These are phyloP conservation scores for Triadica sebifera DNA, from an alignment of 345 rosid genomes.

Conservation along the genomic window DNA sequence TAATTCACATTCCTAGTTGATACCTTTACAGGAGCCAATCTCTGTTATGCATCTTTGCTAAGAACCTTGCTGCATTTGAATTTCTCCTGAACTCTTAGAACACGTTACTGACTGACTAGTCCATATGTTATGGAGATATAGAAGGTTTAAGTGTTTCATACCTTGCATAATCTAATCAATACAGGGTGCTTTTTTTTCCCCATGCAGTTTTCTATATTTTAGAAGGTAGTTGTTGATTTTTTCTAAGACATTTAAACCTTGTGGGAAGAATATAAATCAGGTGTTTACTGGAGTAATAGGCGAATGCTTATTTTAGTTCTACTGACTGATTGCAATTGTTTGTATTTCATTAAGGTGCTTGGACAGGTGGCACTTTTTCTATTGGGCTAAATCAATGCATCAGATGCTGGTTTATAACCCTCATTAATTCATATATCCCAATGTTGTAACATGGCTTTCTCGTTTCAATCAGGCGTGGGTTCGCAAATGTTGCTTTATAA, in stretches of 20 bases:
- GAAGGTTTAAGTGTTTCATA: no score
- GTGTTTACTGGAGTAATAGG: background rate
- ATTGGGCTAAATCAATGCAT: constrained; percentile 98
- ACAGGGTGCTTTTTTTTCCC: no score
- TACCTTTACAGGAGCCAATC: background rate
- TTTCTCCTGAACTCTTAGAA: background rate
- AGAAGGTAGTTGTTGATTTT: background rate
- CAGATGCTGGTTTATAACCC: constrained; percentile 53
- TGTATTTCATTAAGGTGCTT: constrained; percentile 55
- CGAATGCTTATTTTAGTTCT: background rate
- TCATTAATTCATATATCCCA: background rate
- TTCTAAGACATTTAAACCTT: background rate
- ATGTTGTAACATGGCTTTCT: background rate
- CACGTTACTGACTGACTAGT: background rate
- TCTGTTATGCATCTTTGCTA: background rate
- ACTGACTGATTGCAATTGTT: constrained; percentile 16
- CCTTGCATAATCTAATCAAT: no score
- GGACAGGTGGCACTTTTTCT: constrained; percentile 74
- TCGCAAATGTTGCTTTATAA: constrained; percentile 66
- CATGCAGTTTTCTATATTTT: background rate
- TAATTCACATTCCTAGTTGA: background rate
- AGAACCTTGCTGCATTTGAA: background rate
- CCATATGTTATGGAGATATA: no score
- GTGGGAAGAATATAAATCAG: background rate
- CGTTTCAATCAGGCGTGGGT: constrained; percentile 59